phyloP scores from a whole-genome alignment of 1,284 basidiomycete genomes.

The Phellopilus nigrolimitatus region DNA sequence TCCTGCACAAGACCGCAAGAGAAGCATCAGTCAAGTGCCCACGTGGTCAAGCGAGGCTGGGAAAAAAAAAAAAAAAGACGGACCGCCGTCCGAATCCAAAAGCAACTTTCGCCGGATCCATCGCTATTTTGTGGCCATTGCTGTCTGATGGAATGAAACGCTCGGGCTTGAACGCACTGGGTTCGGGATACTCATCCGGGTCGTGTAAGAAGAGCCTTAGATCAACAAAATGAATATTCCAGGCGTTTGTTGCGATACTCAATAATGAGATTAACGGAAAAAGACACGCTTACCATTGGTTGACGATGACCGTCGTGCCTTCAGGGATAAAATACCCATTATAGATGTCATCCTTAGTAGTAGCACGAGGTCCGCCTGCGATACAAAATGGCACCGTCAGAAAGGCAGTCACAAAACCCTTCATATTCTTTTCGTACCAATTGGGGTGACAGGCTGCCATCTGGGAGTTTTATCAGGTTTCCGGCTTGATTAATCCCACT shows the following conservation, averaged over 20 bases:
- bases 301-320: constrained; percentile 1
- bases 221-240: background rate
- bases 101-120: background rate
- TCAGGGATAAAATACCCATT: constrained; percentile 10
- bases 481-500: background rate
- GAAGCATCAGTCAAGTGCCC: background rate
- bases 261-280: too few relatives aligned
- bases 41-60: too few relatives aligned
- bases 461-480: background rate
- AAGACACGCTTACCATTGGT: constrained; percentile 5
- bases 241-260: background rate
- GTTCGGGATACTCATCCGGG: constrained; percentile 19
- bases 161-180: constrained; percentile 22
- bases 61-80: background rate
- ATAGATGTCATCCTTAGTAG: constrained; percentile 12
- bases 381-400: background rate
- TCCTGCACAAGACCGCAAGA: background rate
- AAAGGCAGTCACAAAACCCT: background rate
- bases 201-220: constrained; percentile 20
- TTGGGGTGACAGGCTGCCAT: constrained; percentile 16
- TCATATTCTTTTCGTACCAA: background rate
- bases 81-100: constrained; percentile 8
- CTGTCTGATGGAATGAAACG: constrained; percentile 15
- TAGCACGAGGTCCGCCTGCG: too few relatives aligned
- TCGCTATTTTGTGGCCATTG: background rate